A percentile compares a stretch with the other conserved stretches of the same genome.
phyloP scores from a whole-genome alignment of 192 early-diverging fungal species.

The Piromyces finnis region DNA sequence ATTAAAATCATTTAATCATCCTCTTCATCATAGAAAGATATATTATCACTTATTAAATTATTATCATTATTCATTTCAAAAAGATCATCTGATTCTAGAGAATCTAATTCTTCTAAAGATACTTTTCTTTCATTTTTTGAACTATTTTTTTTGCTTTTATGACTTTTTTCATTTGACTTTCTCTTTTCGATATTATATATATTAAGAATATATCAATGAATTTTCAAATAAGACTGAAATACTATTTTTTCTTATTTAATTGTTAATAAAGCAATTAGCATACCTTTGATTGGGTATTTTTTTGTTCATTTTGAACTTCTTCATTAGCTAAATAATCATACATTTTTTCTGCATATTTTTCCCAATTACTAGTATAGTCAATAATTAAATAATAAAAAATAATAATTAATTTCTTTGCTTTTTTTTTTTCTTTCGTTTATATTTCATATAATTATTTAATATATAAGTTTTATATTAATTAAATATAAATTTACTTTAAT shows the following conservation, averaged over 20 bases:
- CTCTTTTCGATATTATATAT: background rate
- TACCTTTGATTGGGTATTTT: background rate
- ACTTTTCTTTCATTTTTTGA: too few relatives aligned
- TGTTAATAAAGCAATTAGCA: background rate
- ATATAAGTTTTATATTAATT: background rate
- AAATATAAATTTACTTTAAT: background rate
- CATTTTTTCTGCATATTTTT: slow-evolving; percentile 35
- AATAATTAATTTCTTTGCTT: too few relatives aligned
- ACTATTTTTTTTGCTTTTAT: background rate
- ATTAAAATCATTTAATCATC: too few relatives aligned
- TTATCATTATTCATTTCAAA: too few relatives aligned
- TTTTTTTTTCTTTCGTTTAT: slow-evolving; percentile 1
- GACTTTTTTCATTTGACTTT: background rate
- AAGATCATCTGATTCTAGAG: too few relatives aligned
- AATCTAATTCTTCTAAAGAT: too few relatives aligned
- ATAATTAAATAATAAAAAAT: too few relatives aligned
- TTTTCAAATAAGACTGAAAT: too few relatives aligned
- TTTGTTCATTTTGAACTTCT: slow-evolving; percentile 6
- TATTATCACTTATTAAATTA: too few relatives aligned
- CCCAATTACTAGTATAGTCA: slow-evolving; percentile 32
- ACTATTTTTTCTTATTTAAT: too few relatives aligned
- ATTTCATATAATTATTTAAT: background rate
- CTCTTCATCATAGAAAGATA: too few relatives aligned
- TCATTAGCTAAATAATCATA: slow-evolving; percentile 31
- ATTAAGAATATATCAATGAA: too few relatives aligned